Evolutionary conservation across 129 eudicot genomes (phyloP), one percentile per base, ranked within the genome.

Genomic region (Flaveria bidentis): DNA sequence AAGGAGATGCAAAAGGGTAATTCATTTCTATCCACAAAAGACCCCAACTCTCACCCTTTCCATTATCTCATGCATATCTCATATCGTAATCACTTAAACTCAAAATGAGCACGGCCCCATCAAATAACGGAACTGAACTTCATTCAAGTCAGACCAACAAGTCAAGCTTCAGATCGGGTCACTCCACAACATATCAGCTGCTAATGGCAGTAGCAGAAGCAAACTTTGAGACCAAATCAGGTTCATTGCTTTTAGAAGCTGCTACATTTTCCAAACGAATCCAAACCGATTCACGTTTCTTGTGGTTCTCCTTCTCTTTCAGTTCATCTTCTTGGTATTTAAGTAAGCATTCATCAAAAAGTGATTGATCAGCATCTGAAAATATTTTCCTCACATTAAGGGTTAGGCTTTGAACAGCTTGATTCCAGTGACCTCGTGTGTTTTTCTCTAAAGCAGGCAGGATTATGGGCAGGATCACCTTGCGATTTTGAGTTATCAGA

Each of bases 391-490:
- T 86, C 52, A 88, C 93, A 50, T 88, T 88, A 13, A 88, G 67
- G 22, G 93, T 85, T 69, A 85, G 80, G 82, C 90, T 88, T 76
- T 88, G 93, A 78, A 88, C 93, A 26, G 93, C 93, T 69, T 83
- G 93, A 74, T 88, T 88, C 93, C 93, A 88, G 77, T 88, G 93
- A 58, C 52, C 63, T 22, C 78, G 69, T 1, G 93, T 82, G 78
- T 88, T 88, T 50, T 81, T 85, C 85, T 88, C 93, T 80, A 88
- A 68, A 39, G 90, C 84, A 13, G 93, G 90, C 71, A 88, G 77
- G 52, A 88, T 83, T 81, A 85, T 78, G 33, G 93, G 93, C 52
- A 88, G 83, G 63, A 85, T 85, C 62, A 85, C 88, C 53, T 86
- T 83, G 45, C 83, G 90, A 78, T 88, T 88, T 73, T 78, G 88